Evolutionary conservation across 768 basidiomycete species (phyloP).

Genomic region (Sporobolomyces phaffii): DNA sequence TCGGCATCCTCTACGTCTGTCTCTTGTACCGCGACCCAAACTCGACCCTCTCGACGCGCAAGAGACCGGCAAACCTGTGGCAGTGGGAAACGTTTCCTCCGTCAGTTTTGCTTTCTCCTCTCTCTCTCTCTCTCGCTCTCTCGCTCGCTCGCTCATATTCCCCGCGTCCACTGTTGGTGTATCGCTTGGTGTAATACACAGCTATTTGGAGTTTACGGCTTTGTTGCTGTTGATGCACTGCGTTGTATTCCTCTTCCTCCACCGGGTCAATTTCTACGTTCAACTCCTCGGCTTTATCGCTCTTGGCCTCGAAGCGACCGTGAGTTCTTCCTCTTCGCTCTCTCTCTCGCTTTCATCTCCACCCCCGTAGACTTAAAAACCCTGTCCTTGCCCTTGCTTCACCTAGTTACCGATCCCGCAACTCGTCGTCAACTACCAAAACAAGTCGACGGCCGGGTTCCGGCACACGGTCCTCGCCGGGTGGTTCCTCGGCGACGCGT

Average conservation of each 20-base stretch:
- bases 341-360: neutral
- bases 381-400: neutral
- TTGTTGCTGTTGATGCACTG: slow-evolving; percentile 29
- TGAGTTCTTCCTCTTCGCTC: neutral
- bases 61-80: slow-evolving; percentile 32
- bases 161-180: no score
- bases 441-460: slow-evolving; percentile 38
- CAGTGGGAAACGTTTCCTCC: slow-evolving; percentile 25
- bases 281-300: slow-evolving; percentile 36
- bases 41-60: neutral
- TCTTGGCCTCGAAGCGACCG: slow-evolving; percentile 38
- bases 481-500: slow-evolving; percentile 36
- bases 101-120: neutral
- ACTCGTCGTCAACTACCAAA: slow-evolving; percentile 34
- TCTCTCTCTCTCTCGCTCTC: neutral
- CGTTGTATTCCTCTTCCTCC: slow-evolving; percentile 30
- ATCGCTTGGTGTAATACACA: neutral
- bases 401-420: slow-evolving; percentile 36
- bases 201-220: slow-evolving; percentile 39
- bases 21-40: slow-evolving; percentile 20
- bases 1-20: slow-evolving; percentile 38
- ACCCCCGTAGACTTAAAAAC: neutral
- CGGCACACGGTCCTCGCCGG: slow-evolving; percentile 28
- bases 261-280: slow-evolving; percentile 27
- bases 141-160: no score